phyloP scores from a whole-genome alignment of 1,284 basidiomycete genomes.

The Anthracocystis panici-leucophaei region DNA sequence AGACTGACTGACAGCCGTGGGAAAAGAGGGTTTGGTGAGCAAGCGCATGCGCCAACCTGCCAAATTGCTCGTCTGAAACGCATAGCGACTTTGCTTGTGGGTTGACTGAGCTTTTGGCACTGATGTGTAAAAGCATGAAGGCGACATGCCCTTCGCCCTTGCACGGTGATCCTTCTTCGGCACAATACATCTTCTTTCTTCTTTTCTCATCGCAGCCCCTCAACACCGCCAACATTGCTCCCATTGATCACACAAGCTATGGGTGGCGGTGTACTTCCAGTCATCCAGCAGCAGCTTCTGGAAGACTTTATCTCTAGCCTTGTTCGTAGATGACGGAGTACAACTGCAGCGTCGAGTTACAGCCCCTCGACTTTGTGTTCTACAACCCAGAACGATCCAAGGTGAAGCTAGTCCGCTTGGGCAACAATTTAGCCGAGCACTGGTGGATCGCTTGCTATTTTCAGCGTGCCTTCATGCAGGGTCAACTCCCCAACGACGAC shows the following conservation, averaged over 20 bases:
- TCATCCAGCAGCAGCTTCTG: too few relatives aligned
- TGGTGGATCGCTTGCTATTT: constrained; percentile 12
- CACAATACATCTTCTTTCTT: too few relatives aligned
- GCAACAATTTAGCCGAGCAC: neutral
- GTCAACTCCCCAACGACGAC: neutral
- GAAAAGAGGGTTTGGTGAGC: too few relatives aligned
- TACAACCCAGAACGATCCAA: neutral
- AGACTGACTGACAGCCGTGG: too few relatives aligned
- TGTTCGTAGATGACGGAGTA: neutral
- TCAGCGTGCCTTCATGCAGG: neutral
- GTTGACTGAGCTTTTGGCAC: neutral
- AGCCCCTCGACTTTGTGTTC: constrained; percentile 15
- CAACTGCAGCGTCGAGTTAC: constrained; percentile 8
- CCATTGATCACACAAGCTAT: too few relatives aligned
- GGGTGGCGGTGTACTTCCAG: too few relatives aligned
- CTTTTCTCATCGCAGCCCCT: too few relatives aligned
- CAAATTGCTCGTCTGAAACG: neutral
- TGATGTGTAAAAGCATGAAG: too few relatives aligned
- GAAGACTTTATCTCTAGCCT: too few relatives aligned
- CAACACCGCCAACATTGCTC: too few relatives aligned
- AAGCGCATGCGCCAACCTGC: neutral
- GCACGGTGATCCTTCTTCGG: too few relatives aligned
- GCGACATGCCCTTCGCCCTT: too few relatives aligned
- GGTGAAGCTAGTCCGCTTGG: neutral
- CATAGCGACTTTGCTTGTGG: constrained; percentile 1